These are phyloP conservation scores for Trichoderma sp. DNA, from an alignment of 2,329 filamentous ascomycete genomes.

Conservation along the genomic window DNA sequence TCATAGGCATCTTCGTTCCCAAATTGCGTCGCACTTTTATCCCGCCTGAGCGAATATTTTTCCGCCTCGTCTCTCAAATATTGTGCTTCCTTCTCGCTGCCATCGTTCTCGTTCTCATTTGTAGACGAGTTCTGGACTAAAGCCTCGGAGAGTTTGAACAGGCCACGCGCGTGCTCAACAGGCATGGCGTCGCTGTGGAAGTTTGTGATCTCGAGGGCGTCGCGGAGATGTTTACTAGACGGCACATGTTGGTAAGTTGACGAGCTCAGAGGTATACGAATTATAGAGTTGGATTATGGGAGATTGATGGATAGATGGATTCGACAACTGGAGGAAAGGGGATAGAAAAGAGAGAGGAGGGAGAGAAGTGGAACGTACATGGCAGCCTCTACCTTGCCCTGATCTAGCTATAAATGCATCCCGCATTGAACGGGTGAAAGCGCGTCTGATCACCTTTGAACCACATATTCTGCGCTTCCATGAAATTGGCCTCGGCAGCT, in stretches of 20 bases:
- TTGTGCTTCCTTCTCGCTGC: background rate
- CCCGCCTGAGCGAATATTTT: background rate
- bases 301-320: background rate
- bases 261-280: rapidly evolving
- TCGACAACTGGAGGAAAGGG: background rate
- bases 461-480: background rate
- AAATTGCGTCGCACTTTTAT: background rate
- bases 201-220: background rate
- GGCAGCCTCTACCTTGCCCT: background rate
- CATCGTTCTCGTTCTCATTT: background rate
- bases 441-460: background rate
- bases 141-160: background rate
- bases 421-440: background rate
- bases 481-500: background rate
- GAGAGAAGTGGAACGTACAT: background rate
- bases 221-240: background rate
- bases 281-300: background rate
- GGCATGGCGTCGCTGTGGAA: background rate
- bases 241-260: background rate
- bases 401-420: background rate
- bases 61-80: background rate
- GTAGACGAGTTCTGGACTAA: background rate
- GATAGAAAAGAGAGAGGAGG: no score
- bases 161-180: background rate
- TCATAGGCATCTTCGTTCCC: background rate